phyloP scores from a whole-genome alignment of 2,329 filamentous ascomycete genomes.

The Apiospora saccharicola region DNA sequence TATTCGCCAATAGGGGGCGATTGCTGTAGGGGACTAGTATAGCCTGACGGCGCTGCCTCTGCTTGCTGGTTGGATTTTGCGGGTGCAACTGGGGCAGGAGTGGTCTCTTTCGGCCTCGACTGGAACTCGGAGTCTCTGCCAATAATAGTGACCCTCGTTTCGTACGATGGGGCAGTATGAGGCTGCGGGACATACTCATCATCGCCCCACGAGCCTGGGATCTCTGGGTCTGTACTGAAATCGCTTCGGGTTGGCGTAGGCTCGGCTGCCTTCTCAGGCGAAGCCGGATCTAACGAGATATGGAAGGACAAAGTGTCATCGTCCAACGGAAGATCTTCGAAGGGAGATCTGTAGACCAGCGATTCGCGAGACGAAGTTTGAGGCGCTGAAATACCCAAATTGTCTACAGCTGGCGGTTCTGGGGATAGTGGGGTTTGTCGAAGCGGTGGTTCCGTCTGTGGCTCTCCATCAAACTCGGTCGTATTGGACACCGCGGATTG shows the following conservation, averaged over 20 bases:
- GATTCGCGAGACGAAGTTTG: constrained; percentile 35
- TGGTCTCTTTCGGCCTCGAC: constrained; percentile 22
- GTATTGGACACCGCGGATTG: constrained; percentile 66
- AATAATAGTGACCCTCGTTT: constrained; percentile 59
- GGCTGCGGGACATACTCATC: constrained; percentile 51
- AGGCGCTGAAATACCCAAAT: constrained; percentile 33
- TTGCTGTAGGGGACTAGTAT: not conserved
- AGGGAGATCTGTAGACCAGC: constrained; percentile 58
- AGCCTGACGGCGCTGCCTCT: not conserved
- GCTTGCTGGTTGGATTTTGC: not conserved
- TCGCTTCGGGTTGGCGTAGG: constrained; percentile 39
- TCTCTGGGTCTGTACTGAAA: constrained; percentile 34
- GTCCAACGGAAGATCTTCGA: constrained; percentile 52
- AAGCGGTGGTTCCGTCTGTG: constrained; percentile 64
- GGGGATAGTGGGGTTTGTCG: constrained; percentile 37
- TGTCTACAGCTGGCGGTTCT: constrained; percentile 14
- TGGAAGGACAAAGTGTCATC: constrained; percentile 50
- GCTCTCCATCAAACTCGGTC: constrained; percentile 78
- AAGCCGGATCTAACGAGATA: constrained; percentile 48
- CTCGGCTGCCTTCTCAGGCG: constrained; percentile 35
- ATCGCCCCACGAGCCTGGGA: constrained; percentile 44
- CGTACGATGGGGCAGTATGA: constrained; percentile 46
- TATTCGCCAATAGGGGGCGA: constrained; percentile 19
- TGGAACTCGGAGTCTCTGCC: constrained; percentile 52
- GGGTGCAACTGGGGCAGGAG: not conserved